These are phyloP conservation scores for Silene latifolia DNA, from an alignment of 148 eudicot genomes.

Conservation along the genomic window DNA sequence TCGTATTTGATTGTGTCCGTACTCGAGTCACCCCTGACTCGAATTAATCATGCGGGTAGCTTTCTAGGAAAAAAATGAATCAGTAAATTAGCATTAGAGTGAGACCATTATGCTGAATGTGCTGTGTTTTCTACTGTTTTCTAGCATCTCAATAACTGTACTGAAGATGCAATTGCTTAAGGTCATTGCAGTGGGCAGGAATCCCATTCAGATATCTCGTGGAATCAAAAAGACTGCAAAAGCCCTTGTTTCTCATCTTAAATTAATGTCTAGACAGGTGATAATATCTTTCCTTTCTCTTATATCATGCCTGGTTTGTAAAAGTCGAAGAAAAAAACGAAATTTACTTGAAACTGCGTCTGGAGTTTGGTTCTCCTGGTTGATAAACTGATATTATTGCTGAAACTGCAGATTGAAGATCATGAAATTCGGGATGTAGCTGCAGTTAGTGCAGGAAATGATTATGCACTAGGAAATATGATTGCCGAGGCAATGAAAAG, in stretches of 20 bases:
- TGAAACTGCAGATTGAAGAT: constrained; percentile 67
- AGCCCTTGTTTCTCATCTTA: constrained; percentile 71
- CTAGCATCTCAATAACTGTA: constrained; percentile 27
- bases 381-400: constrained; percentile 6
- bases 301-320: too few relatives aligned
- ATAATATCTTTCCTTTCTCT: not conserved
- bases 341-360: not conserved
- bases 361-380: not conserved
- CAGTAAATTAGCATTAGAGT: not conserved
- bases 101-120: constrained; percentile 4
- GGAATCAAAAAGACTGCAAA: constrained; percentile 80
- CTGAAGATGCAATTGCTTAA: constrained; percentile 38
- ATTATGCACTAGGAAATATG: constrained; percentile 73
- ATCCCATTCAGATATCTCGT: constrained; percentile 74
- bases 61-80: constrained; percentile 1
- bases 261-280: constrained; percentile 81
- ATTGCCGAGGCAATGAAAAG: constrained; percentile 54
- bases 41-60: too few relatives aligned
- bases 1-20: too few relatives aligned
- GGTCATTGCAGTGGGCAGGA: constrained; percentile 89
- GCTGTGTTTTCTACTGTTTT: constrained; percentile 14
- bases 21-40: too few relatives aligned
- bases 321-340: too few relatives aligned
- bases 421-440: constrained; percentile 75
- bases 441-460: constrained; percentile 88